phyloP scores from a whole-genome alignment of 2,329 filamentous ascomycete genomes.

The Periconia sp. region DNA sequence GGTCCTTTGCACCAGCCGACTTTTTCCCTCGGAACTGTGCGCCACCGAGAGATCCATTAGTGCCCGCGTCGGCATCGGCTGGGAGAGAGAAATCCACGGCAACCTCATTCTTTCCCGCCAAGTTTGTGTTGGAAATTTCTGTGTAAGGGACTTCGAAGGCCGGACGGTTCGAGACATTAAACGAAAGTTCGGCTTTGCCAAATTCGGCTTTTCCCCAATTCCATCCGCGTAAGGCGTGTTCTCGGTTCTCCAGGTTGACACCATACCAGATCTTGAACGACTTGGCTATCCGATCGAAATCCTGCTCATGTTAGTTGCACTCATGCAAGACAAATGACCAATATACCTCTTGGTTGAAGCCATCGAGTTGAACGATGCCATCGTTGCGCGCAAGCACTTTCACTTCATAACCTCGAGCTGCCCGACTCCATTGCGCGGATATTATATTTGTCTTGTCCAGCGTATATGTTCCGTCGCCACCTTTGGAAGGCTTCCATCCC shows the following conservation, averaged over 20 bases:
- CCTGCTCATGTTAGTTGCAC: constrained; percentile 50
- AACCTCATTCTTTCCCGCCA: constrained; percentile 97
- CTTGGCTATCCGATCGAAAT: constrained; percentile 86
- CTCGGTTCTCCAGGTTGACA: constrained; percentile 85
- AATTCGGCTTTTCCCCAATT: constrained; percentile 99
- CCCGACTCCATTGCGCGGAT: constrained; percentile 91
- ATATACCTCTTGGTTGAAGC: constrained; percentile 79
- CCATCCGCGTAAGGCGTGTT: constrained; percentile 95
- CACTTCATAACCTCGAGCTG: constrained; percentile 87
- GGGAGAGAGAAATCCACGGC: constrained; percentile 89
- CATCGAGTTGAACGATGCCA: constrained; percentile 89
- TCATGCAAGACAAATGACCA: not conserved
- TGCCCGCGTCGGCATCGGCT: constrained; percentile 69
- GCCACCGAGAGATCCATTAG: constrained; percentile 73
- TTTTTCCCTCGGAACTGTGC: constrained; percentile 80
- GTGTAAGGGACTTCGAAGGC: constrained; percentile 97
- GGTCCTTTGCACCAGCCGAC: constrained; percentile 83
- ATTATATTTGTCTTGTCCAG: constrained; percentile 84
- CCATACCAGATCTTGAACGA: constrained; percentile 99
- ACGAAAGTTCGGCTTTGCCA: constrained; percentile 88
- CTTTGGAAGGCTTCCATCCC: constrained; percentile 88
- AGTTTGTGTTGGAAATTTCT: constrained; percentile 95
- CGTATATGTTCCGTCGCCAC: constrained; percentile 83
- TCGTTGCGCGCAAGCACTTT: constrained; percentile 85
- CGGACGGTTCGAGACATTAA: constrained; percentile 95